Evolutionary conservation across 1,284 basidiomycete genomes (phyloP), one percentile per base, ranked within the genome.

Genomic region (Singerocomus rubriflavus): DNA sequence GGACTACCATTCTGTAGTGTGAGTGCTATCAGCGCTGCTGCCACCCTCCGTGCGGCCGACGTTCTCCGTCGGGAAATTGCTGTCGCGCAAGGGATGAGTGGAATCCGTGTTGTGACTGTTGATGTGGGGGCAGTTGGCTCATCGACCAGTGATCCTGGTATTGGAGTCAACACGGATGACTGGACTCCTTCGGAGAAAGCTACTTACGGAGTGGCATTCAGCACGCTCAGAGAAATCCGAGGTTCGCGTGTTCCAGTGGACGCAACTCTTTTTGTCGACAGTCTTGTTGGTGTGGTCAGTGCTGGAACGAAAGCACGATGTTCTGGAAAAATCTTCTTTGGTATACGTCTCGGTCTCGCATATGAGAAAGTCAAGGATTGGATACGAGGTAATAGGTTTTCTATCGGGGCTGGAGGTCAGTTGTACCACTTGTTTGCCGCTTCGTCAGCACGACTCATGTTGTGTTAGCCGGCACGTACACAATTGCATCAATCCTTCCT

Each of bases 381-480:
- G 74, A 57, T 84, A 29, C 74, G 76, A 30, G 85, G 88, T 2
- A 78, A 85, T 45, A 69, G 84, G 37, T 78, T 88, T 59, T 76
- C 80, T 14, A 70, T 90, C 46, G 88, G 88, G 53, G 84, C 88
- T 47, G 88, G 88, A 66, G 86, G 86, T 89, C 59, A 60, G 77
- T 68, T 14, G 2, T n/a, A 31, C 37, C 31, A 17, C 16, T 41
- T 13, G 47, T 36, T 40, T 5, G 1, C n/a, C 21, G 25, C 50
- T 43, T 21, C 9, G 11, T 37, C n/a, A 54, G 39, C 39, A 52
- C 50, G 54, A 44, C 14, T 8, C 38, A 37, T 44, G 25, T 9
- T 42, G 60, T 21, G 38, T 16, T 53, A 88, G 86, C 85, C 9
- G 69, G 73, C 37, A 87, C 85, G 7, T 89, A 89, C 56, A 73